Evolutionary conservation across 768 basidiomycete species (phyloP), one percentile per base, ranked within the genome.

Genomic region (Hemileccinum rubropunctum): DNA sequence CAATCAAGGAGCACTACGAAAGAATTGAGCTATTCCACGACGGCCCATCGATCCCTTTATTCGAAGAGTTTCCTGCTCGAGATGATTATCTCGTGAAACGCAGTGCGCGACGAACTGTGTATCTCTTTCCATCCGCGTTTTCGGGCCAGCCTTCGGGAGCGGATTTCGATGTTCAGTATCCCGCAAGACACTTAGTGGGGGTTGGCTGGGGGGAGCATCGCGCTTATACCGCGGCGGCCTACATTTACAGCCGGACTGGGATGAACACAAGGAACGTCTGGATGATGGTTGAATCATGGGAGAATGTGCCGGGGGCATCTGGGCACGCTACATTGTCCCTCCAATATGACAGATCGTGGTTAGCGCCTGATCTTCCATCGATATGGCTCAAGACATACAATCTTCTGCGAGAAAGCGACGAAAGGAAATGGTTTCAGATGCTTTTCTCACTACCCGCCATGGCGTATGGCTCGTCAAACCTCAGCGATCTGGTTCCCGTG

Each of bases 391-490:
- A 61, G 13, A 36, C 60, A 3, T 71, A 70, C 18, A 39, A 64
- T 26, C 28, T 58, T 6, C 62, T 59, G 34, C 62, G 61, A 26
- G 11, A 8, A 13, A 47, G 48, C 21, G 44, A 45, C n/a, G 44
- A 45, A 9, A 2, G 23, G 20, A 42, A 57, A 39, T 51, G 45
- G 36, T 56, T 50, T 34, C 60, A 45, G 36, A 15, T 71, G 12
- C 28, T 58, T 3, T 72, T 72, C 21, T 58, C 61, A 3, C 51
- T 71, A 21, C 48, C 67, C n/a, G 53, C 66, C 3, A 57, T 69
- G 57, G 58, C 50, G 6, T 71, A 67, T 43, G 32, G 45, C 7
- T 61, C 56, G 5, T 27, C 54, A 3, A 11, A 35, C 0, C 28
- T 68, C 7, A 56, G 27, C 2, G 37, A 45, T 3, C 45, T 67